A percentile compares a stretch with the other conserved stretches of the same genome.
Evolutionary conservation across 192 early-diverging fungal species (phyloP).

Genomic region (Entomortierella lignicola): DNA sequence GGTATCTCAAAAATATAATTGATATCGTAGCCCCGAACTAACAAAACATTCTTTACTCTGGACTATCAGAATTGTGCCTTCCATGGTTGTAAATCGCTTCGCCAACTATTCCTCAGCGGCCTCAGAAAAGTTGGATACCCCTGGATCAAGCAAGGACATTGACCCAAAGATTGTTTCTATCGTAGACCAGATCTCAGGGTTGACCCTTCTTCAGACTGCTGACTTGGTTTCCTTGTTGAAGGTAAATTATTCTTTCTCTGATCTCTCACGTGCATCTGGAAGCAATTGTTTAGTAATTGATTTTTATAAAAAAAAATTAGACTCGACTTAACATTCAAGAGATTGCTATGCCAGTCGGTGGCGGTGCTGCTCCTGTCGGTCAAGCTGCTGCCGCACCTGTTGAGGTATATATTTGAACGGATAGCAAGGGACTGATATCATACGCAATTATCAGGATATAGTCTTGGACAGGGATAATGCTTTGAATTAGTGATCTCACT

Average conservation of each 20-base stretch:
- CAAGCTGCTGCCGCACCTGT: conserved; percentile 62
- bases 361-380: conserved; percentile 72
- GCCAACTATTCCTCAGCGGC: conserved; percentile 45
- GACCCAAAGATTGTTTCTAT: conserved; percentile 85
- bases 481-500: too few relatives aligned
- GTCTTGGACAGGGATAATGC: too few relatives aligned
- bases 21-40: too few relatives aligned
- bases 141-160: conserved; percentile 64
- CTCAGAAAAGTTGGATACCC: conserved; percentile 69
- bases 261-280: neutral
- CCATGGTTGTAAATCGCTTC: conserved; percentile 40
- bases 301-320: conserved; percentile 64
- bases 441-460: too few relatives aligned
- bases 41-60: too few relatives aligned
- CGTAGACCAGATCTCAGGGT: conserved; percentile 88
- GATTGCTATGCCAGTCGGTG: conserved; percentile 84
- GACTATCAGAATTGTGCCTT: conserved; percentile 29
- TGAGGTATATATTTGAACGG: conserved; percentile 52
- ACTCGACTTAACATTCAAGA: conserved; percentile 92
- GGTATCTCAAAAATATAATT: too few relatives aligned
- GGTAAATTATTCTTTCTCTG: conserved; percentile 56
- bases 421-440: too few relatives aligned
- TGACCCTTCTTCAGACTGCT: conserved; percentile 95
- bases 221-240: conserved; percentile 90
- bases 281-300: neutral